Base-by-base conservation (phyloP, 73 alveolate species). In the Paramecium biaurelia region DNA sequence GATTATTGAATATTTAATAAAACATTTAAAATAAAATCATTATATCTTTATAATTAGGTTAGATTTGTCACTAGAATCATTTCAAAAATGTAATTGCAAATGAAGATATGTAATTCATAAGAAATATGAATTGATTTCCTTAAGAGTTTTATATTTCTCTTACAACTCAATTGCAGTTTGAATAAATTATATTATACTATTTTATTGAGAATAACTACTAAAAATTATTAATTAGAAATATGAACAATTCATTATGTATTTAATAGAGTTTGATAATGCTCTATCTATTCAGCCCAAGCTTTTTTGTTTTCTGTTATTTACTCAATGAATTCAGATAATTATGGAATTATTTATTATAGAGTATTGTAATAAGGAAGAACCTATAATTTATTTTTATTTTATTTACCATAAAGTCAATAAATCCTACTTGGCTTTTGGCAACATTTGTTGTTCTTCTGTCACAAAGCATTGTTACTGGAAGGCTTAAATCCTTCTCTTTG, bases 381-480 rank as follows among this genome's bases (percentile, higher is more conserved):
- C 86, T 72, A 72, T 32, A 12, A 15, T 4, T 37, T n/a, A 3
- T 53, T 53, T 18, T 53, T 4, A n/a, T 0, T 10, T n/a, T 20
- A 10, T 85, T 20, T 76, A 95, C 98, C 56, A 98, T 95, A 93
- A 93, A 97, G 70, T 97, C 98, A 32, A 97, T 95, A 93, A 97
- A 98, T 34, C 99, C 99, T 35, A 98, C 92, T 92, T 97, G 96
- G 7, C 98, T 92, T 92, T 96, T 95, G 26, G 97, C 98, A 9
- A 96, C 85, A 86, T 96, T 97, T 20, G 98, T 97, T 38, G 98
- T 98, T 86, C 95, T 85, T 92, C 99, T 97, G 88, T 98, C 99
- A 92, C 98, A 96, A 49, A 95, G 94, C 88, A 93, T 85, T 28
- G 99, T 85, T 43, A 98, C 92, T 38, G 98, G 97, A 21, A 97